These are phyloP conservation scores for Stenogyne calaminthoides DNA, from an alignment of 305 asterid species.

Conservation along the genomic window DNA sequence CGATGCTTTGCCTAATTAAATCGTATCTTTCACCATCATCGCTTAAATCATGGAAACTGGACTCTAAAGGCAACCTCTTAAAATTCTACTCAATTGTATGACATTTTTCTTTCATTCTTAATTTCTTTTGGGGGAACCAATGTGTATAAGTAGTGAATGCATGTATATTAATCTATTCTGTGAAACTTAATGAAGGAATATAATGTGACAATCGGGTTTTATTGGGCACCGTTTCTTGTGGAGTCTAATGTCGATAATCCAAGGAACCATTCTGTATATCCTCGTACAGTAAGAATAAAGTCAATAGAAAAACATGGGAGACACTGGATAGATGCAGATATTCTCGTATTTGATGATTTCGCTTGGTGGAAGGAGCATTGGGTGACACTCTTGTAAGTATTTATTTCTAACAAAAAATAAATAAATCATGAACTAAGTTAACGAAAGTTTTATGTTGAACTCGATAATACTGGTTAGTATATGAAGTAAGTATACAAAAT, in stretches of 20 bases:
- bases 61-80: conserved; percentile 17
- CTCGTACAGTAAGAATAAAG: conserved; percentile 34
- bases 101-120: not conserved
- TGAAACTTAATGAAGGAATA: conserved; percentile 24
- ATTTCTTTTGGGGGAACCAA: not conserved
- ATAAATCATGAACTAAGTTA: no score
- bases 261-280: not conserved
- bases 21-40: conserved; percentile 32
- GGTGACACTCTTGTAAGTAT: conserved; percentile 46
- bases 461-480: no score
- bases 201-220: conserved; percentile 56
- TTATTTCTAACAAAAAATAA: no score
- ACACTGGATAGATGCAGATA: conserved; percentile 58
- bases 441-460: no score
- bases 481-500: not conserved
- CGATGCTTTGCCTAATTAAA: conserved; percentile 48
- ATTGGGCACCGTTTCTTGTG: conserved; percentile 73
- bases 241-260: conserved; percentile 56
- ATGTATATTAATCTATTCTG: not conserved
- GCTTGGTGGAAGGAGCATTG: conserved; percentile 57
- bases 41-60: not conserved
- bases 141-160: not conserved
- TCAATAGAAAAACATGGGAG: conserved; percentile 59
- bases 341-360: conserved; percentile 57
- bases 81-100: conserved; percentile 29